Evolutionary conservation across 768 basidiomycete genomes (phyloP).

Genomic region (Suillus clintonianus): DNA sequence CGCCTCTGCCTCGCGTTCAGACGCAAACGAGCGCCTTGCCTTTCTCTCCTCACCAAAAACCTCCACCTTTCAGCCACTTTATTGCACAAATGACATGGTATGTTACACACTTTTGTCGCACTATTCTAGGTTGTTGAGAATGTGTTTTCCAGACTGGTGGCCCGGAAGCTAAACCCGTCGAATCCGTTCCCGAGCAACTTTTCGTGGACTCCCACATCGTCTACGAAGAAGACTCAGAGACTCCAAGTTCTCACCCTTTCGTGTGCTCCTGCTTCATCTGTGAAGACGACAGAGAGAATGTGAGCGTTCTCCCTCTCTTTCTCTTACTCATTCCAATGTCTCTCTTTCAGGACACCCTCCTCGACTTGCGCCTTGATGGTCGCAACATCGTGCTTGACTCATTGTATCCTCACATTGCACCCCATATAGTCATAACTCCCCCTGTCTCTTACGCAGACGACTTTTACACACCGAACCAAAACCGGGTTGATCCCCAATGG

Average conservation of each 20-base stretch:
- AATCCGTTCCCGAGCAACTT: neutral
- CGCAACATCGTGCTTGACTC: constrained; percentile 50
- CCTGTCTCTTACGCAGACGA: constrained; percentile 41
- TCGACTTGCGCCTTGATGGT: constrained; percentile 12
- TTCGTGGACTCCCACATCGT: neutral
- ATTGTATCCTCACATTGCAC: constrained; percentile 36
- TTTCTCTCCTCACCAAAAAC: constrained; percentile 3
- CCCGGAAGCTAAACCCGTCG: neutral
- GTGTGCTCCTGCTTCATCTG: neutral
- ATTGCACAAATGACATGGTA: constrained; percentile 10
- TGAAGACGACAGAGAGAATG: constrained; percentile 8
- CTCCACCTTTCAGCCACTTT: neutral
- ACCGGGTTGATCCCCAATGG: constrained; percentile 40
- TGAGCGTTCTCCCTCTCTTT: constrained; percentile 1
- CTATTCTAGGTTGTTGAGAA: neutral
- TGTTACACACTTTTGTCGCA: neutral
- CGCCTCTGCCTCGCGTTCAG: constrained; percentile 5
- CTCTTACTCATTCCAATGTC: neutral
- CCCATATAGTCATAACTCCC: constrained; percentile 58
- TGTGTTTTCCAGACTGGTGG: neutral
- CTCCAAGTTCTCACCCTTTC: neutral
- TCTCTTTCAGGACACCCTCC: constrained; percentile 17
- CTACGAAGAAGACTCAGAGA: constrained; percentile 4
- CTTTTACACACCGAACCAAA: constrained; percentile 34
- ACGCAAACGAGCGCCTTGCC: neutral